These are phyloP conservation scores for Apiotrichum porosum DNA, from an alignment of 1,284 basidiomycete genomes.

Conservation along the genomic window DNA sequence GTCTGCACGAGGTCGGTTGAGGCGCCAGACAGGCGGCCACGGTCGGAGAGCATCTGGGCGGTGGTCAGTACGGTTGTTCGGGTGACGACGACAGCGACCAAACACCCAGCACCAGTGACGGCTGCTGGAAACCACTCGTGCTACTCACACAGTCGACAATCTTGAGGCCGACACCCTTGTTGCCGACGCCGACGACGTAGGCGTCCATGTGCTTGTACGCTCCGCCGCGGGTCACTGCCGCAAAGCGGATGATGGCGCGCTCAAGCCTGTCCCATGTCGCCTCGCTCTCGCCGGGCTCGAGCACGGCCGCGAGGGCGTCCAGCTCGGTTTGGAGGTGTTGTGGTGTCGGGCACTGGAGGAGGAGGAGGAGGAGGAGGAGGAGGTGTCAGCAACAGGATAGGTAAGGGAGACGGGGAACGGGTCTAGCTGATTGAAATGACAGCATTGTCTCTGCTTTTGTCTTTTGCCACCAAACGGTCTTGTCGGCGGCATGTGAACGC, in stretches of 20 bases:
- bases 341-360: slow-evolving; percentile 40
- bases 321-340: slow-evolving; percentile 42
- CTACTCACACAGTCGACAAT: slow-evolving; percentile 46
- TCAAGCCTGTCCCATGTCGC: slow-evolving; percentile 50
- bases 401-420: neutral
- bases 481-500: neutral
- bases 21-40: slow-evolving; percentile 51
- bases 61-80: too few relatives aligned
- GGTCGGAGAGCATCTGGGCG: slow-evolving; percentile 50
- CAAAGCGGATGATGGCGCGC: slow-evolving; percentile 43
- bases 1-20: slow-evolving; percentile 51
- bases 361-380: too few relatives aligned
- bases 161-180: slow-evolving; percentile 40
- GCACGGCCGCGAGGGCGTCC: slow-evolving; percentile 30
- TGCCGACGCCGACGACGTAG: slow-evolving; percentile 43
- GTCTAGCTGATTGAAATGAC: neutral
- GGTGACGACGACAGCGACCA: too few relatives aligned
- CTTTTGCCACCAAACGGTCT: neutral
- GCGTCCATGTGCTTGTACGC: slow-evolving; percentile 45
- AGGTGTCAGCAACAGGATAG: neutral
- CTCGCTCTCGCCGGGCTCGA: slow-evolving; percentile 46
- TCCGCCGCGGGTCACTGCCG: slow-evolving; percentile 45
- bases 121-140: neutral
- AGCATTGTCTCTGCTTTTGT: too few relatives aligned
- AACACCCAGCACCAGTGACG: neutral